Evolutionary conservation across 2,329 filamentous ascomycete species (phyloP), one percentile per base, ranked within the genome.

Genomic region (Thielaviopsis musarum): DNA sequence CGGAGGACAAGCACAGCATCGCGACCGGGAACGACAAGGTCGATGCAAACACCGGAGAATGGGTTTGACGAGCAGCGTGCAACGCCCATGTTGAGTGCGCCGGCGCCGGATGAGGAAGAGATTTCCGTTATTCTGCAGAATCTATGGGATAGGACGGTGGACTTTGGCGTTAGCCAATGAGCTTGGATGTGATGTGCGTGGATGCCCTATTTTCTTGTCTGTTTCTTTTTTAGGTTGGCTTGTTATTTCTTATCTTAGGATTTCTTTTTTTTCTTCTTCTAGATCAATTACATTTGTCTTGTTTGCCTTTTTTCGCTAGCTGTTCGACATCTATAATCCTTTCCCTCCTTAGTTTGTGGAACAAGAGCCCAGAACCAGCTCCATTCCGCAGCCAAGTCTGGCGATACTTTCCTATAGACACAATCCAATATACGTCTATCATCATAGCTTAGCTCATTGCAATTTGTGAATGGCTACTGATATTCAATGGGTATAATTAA

Each of bases 81-180:
- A 26, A 13, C 38, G 24, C 59, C 59, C 5, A 53, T 49, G 34
- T 52, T n/a, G 38, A 52, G 41, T 48, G 28, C 24, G 13, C 34
- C 54, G n/a, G 38, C 54, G 30, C 72, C 75, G 22, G 77, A 77
- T 26, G 75, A 78, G 55, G 75, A 79, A 56, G 75, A 73, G 10
- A 76, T 78, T 0, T 70, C 74, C 1, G 71, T 75, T 4, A 65
- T 83, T 52, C 69, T 84, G 58, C 72, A 80, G 59, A 79, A 77
- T 63, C 68, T 84, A 55, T 84, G 81, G 81, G 80, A 84, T 53
- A 83, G 79, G 72, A 78, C 74, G 55, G 71, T 75, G 67, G 78
- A 82, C 65, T 69, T 82, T 61, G 77, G 78, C 65, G 75, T 76
- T 28, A 82, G 80, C 65, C 73, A 76, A 69, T 62, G 41, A 73